Evolutionary conservation across 2,329 filamentous ascomycete species (phyloP), one percentile per base, ranked within the genome.

Genomic region (Trichoderma breve): DNA sequence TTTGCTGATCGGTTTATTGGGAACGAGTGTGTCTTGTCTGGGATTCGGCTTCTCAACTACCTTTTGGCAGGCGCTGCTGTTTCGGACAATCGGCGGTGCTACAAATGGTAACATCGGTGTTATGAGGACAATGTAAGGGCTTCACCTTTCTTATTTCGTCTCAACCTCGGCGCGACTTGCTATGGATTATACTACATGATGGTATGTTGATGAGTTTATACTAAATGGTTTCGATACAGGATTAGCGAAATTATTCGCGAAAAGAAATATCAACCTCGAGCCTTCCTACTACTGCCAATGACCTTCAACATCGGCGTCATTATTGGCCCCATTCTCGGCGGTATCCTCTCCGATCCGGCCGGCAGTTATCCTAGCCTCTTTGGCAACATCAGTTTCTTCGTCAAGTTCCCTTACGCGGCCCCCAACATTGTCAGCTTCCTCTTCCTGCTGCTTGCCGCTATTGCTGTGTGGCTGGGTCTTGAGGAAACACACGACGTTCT

Each of bases 271-370:
- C 92, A 95, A 79, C 91, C 92, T 0, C 84, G 87, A 58, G 89
- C 90, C 0, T 95, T 95, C 77, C 90, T 91, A 75, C 90, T 90
- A 79, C 93, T 95, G 74, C 91, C 92, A 21, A 93, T 95, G 79
- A 85, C 87, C 0, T 90, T 90, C 18, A 95, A 95, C 75, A 67
- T 95, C 6, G 93, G 93, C 2, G 89, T 94, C 61, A 90, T 93
- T 73, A 68, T 93, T 2, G 93, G 93, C 0, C 92, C 92, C 4
- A 77, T 93, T 21, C 78, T 93, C 18, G 92, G 92, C 58, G 93
- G 92, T 68, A 83, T 85, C 1, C 85, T 95, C 2, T 90, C 92
- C 28, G 86, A 92, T 67, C 93, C 92, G 1, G 89, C 24, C 74
- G 83, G 39, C 85, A 91, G 79, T 90, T 91, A 80, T 84, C 89